Evolutionary conservation across 1,284 basidiomycete genomes (phyloP).

Genomic region (Tilletia horrida): DNA sequence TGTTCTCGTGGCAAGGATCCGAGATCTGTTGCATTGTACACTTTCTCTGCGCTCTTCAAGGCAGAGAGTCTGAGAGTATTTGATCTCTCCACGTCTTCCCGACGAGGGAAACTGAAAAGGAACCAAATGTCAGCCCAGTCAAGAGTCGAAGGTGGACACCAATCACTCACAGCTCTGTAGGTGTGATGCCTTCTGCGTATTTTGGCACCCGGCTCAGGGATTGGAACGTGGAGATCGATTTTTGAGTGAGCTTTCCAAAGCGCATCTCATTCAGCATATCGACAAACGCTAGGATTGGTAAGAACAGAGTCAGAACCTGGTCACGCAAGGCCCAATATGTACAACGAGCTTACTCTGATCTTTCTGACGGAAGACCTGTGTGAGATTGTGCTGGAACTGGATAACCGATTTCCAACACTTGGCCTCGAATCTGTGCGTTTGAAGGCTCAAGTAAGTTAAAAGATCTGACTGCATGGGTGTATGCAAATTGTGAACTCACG

Average conservation of each 20-base stretch:
- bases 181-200: constrained; percentile 36
- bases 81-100: constrained; percentile 9
- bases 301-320: constrained; percentile 33
- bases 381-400: constrained; percentile 74
- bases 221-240: constrained; percentile 8
- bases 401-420: constrained; percentile 76
- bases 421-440: constrained; percentile 76
- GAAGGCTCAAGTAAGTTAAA: constrained; percentile 56
- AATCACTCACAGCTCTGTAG: constrained; percentile 38
- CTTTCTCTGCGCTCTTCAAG: constrained; percentile 27
- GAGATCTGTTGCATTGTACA: constrained; percentile 39
- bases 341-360: constrained; percentile 55
- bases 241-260: constrained; percentile 3
- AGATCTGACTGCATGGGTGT: constrained; percentile 8
- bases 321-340: constrained; percentile 34
- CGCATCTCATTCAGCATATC: constrained; percentile 13
- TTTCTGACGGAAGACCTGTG: constrained; percentile 75
- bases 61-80: constrained; percentile 1
- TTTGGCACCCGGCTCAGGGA: neutral
- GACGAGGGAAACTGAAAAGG: neutral
- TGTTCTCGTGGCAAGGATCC: constrained; percentile 28
- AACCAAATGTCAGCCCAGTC: neutral
- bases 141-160: neutral
- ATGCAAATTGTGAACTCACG: neutral
- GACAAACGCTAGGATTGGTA: constrained; percentile 38